A percentile compares a stretch with the other conserved stretches of the same genome.
These are phyloP conservation scores for Ceraceosorus guamensis DNA, from an alignment of 1,284 basidiomycete species.

Conservation along the genomic window DNA sequence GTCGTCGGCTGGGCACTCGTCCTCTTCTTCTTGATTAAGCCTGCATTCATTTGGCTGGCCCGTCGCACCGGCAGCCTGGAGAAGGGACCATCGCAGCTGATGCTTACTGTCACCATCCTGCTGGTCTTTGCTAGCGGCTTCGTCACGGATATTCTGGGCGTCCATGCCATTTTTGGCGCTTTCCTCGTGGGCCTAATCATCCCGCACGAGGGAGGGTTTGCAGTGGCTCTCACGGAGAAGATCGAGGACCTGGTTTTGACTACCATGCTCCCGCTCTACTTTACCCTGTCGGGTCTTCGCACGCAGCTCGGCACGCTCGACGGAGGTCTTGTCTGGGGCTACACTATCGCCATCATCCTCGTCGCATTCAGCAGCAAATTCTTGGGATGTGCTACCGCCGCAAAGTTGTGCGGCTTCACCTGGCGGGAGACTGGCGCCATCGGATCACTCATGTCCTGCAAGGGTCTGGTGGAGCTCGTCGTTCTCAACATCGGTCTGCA, in stretches of 20 bases:
- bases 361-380: constrained; percentile 74
- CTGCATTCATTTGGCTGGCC: constrained; percentile 64
- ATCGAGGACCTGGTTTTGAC: constrained; percentile 43
- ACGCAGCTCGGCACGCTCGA: constrained; percentile 65
- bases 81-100: constrained; percentile 63
- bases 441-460: constrained; percentile 86
- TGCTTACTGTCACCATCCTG: constrained; percentile 71
- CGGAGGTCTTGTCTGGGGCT: constrained; percentile 66
- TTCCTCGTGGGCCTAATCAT: constrained; percentile 83
- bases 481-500: constrained; percentile 82
- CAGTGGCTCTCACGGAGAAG: constrained; percentile 59
- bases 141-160: constrained; percentile 80
- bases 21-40: constrained; percentile 66
- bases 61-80: constrained; percentile 70
- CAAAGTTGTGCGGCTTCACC: constrained; percentile 63
- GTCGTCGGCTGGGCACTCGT: constrained; percentile 75
- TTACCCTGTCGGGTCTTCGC: constrained; percentile 69
- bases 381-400: constrained; percentile 54
- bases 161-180: constrained; percentile 76
- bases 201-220: constrained; percentile 75
- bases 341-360: constrained; percentile 69
- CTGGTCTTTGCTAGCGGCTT: constrained; percentile 72
- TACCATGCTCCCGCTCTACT: constrained; percentile 77
- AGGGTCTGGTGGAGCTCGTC: constrained; percentile 69
- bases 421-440: constrained; percentile 75